Conservation (phyloP, 2,329 filamentous ascomycete genomes). For the Raffaelea deltoideospora region DNA sequence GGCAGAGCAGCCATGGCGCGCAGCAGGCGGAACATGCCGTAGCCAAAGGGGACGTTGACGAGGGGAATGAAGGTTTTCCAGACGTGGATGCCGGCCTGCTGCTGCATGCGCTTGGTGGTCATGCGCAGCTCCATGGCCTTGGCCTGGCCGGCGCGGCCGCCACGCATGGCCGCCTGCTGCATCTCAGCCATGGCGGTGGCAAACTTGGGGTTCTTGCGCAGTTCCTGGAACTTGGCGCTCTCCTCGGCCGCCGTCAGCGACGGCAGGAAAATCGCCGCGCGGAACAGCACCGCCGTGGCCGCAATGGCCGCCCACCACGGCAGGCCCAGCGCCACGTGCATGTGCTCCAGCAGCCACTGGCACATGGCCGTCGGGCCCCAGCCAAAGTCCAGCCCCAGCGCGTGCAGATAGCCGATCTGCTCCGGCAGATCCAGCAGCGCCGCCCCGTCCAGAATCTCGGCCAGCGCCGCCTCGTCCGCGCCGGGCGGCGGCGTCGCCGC, state of each 20-base stretch:
- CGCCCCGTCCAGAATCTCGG: conserved; percentile 17
- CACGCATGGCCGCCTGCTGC: conserved; percentile 5
- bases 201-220: conserved; percentile 28
- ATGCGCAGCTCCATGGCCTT: conserved; percentile 28
- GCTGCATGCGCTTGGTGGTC: conserved; percentile 34
- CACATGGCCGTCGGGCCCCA: conserved; percentile 61
- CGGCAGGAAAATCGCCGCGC: conserved; percentile 50
- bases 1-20: conserved; percentile 62
- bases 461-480: conserved; percentile 3
- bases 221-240: conserved; percentile 39
- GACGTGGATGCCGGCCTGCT: conserved; percentile 36
- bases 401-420: conserved; percentile 66
- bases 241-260: conserved; percentile 47
- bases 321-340: conserved; percentile 60
- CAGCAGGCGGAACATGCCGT: conserved; percentile 66
- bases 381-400: conserved; percentile 76
- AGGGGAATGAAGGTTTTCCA: conserved; percentile 38
- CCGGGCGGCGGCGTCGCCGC: conserved; percentile 9
- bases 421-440: conserved; percentile 50
- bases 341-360: conserved; percentile 64
- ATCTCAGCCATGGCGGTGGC: conserved; percentile 34
- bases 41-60: conserved; percentile 52
- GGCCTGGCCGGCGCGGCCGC: conserved; percentile 27
- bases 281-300: conserved; percentile 47
- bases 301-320: conserved; percentile 75